Conservation (phyloP, 1,139 yeast species). For the Protomyces macrosporus region DNA sequence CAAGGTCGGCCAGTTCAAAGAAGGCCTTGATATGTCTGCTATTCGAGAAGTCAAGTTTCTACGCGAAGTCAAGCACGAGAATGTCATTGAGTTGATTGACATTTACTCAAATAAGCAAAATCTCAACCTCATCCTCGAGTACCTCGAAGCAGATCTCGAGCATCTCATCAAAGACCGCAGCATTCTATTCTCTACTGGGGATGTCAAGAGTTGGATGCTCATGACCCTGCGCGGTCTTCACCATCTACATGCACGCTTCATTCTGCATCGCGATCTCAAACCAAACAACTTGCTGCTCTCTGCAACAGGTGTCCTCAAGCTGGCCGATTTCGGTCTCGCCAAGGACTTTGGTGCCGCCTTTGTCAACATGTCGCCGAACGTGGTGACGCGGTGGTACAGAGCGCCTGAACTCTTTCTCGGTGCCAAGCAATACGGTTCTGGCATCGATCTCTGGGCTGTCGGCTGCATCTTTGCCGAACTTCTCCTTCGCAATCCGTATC, state of each 20-base stretch:
- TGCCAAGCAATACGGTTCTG: conserved; percentile 79
- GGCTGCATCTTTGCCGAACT: conserved; percentile 95
- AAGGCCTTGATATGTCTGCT: conserved; percentile 97
- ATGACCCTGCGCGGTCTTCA: conserved; percentile 93
- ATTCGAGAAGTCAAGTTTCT: conserved; percentile 88
- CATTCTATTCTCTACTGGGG: conserved; percentile 74
- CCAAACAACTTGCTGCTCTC: conserved; percentile 84
- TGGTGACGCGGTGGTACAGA: conserved; percentile 95
- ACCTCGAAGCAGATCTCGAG: conserved; percentile 85
- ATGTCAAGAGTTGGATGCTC: conserved; percentile 85
- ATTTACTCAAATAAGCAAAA: conserved; percentile 43
- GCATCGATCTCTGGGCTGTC: conserved; percentile 89
- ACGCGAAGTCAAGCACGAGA: conserved; percentile 93
- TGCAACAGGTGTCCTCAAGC: conserved; percentile 81
- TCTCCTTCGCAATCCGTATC: conserved; percentile 88
- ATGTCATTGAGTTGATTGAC: conserved; percentile 71
- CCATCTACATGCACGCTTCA: conserved; percentile 87
- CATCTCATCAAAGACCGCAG: conserved; percentile 75
- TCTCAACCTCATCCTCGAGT: conserved; percentile 82
- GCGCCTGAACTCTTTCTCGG: conserved; percentile 92
- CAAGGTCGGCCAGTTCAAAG: conserved; percentile 89
- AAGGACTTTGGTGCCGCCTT: conserved; percentile 33
- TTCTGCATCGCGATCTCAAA: conserved; percentile 64
- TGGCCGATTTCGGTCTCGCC: conserved; percentile 64
- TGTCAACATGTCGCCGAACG: conserved; percentile 51